These are phyloP conservation scores for Leccinum proximum DNA, from an alignment of 1,284 basidiomycete genomes.

Conservation along the genomic window DNA sequence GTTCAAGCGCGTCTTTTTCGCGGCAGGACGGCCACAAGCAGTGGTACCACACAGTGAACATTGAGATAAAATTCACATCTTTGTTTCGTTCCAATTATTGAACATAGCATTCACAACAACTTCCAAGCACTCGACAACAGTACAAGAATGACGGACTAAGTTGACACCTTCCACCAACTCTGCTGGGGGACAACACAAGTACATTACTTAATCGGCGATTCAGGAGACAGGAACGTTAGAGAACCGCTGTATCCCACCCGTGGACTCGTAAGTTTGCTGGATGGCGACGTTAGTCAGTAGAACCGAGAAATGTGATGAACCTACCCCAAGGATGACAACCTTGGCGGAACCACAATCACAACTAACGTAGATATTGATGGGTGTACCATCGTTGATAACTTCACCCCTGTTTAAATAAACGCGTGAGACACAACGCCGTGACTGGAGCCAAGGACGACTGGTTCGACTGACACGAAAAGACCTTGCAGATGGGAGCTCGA, in stretches of 20 bases:
- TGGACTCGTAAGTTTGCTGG: background rate
- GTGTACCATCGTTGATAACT: background rate
- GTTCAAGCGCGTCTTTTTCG: background rate
- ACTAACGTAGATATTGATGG: background rate
- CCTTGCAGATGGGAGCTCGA: background rate
- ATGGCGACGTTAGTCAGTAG: background rate
- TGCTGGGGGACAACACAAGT: background rate
- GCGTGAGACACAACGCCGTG: background rate
- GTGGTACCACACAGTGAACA: too few species aligned
- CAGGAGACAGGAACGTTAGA: background rate
- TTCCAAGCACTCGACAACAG: background rate
- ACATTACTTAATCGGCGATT: background rate
- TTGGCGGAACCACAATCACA: background rate
- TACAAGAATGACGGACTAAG: background rate
- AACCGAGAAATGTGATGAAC: background rate
- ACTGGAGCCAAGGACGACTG: background rate
- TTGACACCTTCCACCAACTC: background rate
- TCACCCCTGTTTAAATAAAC: background rate
- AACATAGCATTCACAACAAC: background rate
- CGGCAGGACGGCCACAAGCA: background rate
- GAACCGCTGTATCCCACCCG: background rate
- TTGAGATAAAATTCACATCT: background rate
- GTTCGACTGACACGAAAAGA: background rate
- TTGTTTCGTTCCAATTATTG: background rate
- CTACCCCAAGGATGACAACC: background rate